Evolutionary conservation across 129 eudicot genomes (phyloP).

Genomic region (Deinandra increscens): DNA sequence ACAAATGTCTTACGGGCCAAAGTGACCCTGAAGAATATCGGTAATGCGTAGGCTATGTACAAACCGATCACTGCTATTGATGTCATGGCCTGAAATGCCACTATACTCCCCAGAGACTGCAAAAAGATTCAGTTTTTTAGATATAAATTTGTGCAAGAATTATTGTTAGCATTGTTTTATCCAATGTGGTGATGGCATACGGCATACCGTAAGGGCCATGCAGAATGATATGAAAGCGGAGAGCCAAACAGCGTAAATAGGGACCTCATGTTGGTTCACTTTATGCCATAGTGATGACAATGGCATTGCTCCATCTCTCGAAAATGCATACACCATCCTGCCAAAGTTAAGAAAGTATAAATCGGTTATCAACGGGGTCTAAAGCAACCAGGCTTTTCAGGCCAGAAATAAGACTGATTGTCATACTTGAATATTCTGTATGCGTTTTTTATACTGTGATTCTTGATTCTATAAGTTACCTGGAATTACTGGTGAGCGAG

Average conservation of each 20-base stretch:
- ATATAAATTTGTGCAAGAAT: not conserved
- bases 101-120: conserved; percentile 96
- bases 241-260: conserved; percentile 90
- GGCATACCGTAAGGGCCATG: conserved; percentile 94
- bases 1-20: conserved; percentile 78
- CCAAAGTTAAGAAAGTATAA: too few relatives aligned
- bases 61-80: conserved; percentile 95
- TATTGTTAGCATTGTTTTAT: not conserved
- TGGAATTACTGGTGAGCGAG: conserved; percentile 94
- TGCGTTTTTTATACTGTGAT: too few relatives aligned
- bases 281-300: conserved; percentile 83
- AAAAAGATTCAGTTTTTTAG: conserved; percentile 9
- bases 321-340: conserved; percentile 99
- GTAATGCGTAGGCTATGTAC: conserved; percentile 91
- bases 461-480: conserved; percentile 42
- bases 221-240: conserved; percentile 85
- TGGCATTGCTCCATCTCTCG: conserved; percentile 99
- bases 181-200: not conserved
- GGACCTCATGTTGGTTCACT: conserved; percentile 88
- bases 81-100: conserved; percentile 98
- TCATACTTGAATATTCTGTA: too few relatives aligned
- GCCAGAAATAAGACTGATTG: too few relatives aligned
- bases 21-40: conserved; percentile 86
- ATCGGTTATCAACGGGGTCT: too few relatives aligned
- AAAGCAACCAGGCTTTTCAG: too few relatives aligned